Base-by-base conservation (phyloP, 495 filamentous ascomycete species). In the Chaetomium fimeti region DNA sequence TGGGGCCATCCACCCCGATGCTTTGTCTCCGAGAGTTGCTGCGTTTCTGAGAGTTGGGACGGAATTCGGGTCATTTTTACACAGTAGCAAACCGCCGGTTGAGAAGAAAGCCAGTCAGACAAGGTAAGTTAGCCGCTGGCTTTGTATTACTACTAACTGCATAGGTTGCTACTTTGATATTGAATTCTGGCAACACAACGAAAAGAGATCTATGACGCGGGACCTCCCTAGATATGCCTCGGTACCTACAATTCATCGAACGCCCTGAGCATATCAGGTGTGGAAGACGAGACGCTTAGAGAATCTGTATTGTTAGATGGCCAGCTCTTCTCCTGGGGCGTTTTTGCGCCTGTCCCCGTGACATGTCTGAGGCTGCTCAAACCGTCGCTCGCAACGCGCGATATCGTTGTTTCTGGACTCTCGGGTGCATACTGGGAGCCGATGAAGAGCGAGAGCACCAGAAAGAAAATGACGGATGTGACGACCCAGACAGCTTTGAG, bases 401-500 rank as follows among this genome's bases (percentile, higher is more conserved):
- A 12, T 1, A 57, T 43, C 27, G 62, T 60, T 28, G 29, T 58
- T 20, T 69, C 72, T 12, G 65, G 9, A n/a, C 61, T 58, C 24
- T 68, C 68, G 9, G 75, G 60, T 8, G 62, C 69, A 59, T 80
- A 79, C 65, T 79, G 76, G 9, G 74, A 71, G 24, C 75, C 72
- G 18, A 79, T 47, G 38, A 81, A 66, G 38, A 82, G 61, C 40
- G 80, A 61, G 11, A 84, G 66, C 20, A 87, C 42, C 6, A 80
- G 76, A 40, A 85, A 71, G 18, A 80, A 60, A 48, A 83, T 57
- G 27, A 78, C 74, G 20, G 70, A 69, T 12, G 84, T 81, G 45
- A 85, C 69, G 11, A 81, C 77, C 88, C 87, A 90, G 67, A 88
- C 74, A 28, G 84, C 80, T 57, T 82, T 86, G 28, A 90, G 75